Evolutionary conservation across 2,329 filamentous ascomycete species (phyloP), one percentile per base, ranked within the genome.

Genomic region (Waltergamsia citrina): DNA sequence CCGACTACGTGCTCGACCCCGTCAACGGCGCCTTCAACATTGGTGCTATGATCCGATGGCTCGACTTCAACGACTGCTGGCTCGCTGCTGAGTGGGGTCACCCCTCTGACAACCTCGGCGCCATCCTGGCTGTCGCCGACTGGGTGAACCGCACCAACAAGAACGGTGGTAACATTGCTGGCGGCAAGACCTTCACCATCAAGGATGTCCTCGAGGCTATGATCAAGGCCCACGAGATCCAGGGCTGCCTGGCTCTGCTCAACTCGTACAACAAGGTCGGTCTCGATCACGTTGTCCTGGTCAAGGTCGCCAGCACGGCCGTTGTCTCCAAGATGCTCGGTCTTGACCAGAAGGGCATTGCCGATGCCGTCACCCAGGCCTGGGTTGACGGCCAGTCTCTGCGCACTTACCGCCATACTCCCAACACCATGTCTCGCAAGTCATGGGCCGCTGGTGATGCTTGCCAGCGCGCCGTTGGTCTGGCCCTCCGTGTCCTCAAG

Each of bases 1-100:
- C 92, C 21, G 78, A 83, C 46, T 96, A 90, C 67, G 81, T 93
- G 64, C 79, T 98, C 48, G 92, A 96, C 59, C 92, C 92, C 25
- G 79, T 96, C 56, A 90, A 90, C 51, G 92, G 82, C 42, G 92
- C 92, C 43, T 96, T 98, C 77, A 96, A 96, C 73, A 96, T 98
- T 50, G 92, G 92, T 50, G 84, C 92, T 52, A 94, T 94, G 81
- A 94, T 98, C 67, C 77, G 92, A 56, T 98, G 92, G 92, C 77
- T 98, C 52, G 92, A 98, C 69, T 98, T 96, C 76, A 98, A 98
- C 62, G 92, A 98, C 74, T 96, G 92, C 77, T 98, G 90, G 92
- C 73, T 96, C 43, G 92, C 90, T 29, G 92, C 92, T 37, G 92
- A 98, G 68, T 98, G 92, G 92, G 92, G 92, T 38, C 92, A 98